These are phyloP conservation scores for Fusarium sp. DNA, from an alignment of 2,329 filamentous ascomycete genomes.

Conservation along the genomic window DNA sequence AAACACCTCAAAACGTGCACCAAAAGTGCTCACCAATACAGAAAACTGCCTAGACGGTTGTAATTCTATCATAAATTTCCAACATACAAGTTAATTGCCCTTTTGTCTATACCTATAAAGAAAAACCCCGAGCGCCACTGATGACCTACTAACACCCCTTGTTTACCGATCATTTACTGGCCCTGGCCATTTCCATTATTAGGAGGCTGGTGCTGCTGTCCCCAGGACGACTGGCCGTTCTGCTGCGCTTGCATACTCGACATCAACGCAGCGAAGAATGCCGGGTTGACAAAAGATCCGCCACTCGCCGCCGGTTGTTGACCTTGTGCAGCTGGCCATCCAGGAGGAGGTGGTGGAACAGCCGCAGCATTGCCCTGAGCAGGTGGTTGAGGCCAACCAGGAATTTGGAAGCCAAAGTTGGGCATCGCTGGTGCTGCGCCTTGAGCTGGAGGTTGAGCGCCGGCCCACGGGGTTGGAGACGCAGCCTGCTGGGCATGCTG, in stretches of 20 bases:
- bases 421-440: slow-evolving; percentile 40
- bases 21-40: neutral
- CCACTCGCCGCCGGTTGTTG: slow-evolving; percentile 46
- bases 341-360: slow-evolving; percentile 55
- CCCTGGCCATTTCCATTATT: slow-evolving; percentile 40
- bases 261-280: slow-evolving; percentile 63
- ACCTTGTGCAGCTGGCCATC: slow-evolving; percentile 45
- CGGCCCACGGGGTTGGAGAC: slow-evolving; percentile 26
- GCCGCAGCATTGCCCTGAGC: slow-evolving; percentile 40
- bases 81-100: neutral
- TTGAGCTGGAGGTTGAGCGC: slow-evolving; percentile 26
- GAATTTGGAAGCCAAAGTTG: slow-evolving; percentile 56
- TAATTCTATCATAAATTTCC: slow-evolving; percentile 14
- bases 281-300: slow-evolving; percentile 65
- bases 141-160: slow-evolving; percentile 8
- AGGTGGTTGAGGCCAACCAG: slow-evolving; percentile 52
- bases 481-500: slow-evolving; percentile 47
- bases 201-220: slow-evolving; percentile 43
- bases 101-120: slow-evolving; percentile 33
- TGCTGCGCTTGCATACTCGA: slow-evolving; percentile 53
- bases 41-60: neutral
- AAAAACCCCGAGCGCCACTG: slow-evolving; percentile 24
- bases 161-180: slow-evolving; percentile 25
- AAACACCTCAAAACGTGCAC: neutral
- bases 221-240: slow-evolving; percentile 44